phyloP scores from a whole-genome alignment of 257 asterid species.

The Anisodus tanguticus region DNA sequence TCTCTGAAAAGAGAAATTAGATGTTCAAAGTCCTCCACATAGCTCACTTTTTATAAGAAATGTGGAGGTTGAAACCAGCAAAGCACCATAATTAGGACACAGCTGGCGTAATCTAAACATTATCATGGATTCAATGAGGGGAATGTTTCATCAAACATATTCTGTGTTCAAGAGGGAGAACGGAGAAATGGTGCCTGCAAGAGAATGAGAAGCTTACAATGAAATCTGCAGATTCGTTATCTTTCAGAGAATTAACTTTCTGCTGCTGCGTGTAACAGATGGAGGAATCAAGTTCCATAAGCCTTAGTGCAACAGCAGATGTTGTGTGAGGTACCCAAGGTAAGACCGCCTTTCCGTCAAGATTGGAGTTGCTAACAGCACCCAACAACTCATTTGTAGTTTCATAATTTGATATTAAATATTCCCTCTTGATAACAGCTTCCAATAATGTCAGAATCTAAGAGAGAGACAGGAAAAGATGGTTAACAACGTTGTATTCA shows the following conservation, averaged over 20 bases:
- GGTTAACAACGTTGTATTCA: background rate
- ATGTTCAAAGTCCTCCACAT: background rate
- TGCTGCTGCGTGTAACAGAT: constrained; percentile 57
- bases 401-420: constrained; percentile 58
- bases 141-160: background rate
- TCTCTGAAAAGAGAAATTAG: background rate
- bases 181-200: background rate
- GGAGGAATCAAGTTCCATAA: constrained; percentile 76
- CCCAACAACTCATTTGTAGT: constrained; percentile 60
- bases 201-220: constrained; percentile 48
- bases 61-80: background rate
- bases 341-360: constrained; percentile 51
- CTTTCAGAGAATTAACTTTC: constrained; percentile 49
- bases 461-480: constrained; percentile 27
- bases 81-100: background rate
- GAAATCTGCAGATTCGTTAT: constrained; percentile 42
- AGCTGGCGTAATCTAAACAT: background rate
- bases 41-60: background rate
- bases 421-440: constrained; percentile 63
- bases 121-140: constrained; percentile 2
- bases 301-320: constrained; percentile 78
- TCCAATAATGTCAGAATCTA: constrained; percentile 72
- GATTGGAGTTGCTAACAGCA: constrained; percentile 36
- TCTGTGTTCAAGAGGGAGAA: background rate
- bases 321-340: constrained; percentile 88